Evolutionary conservation across 208 protist genomes (phyloP).

Genomic region (Endotrypanum monterogeii): DNA sequence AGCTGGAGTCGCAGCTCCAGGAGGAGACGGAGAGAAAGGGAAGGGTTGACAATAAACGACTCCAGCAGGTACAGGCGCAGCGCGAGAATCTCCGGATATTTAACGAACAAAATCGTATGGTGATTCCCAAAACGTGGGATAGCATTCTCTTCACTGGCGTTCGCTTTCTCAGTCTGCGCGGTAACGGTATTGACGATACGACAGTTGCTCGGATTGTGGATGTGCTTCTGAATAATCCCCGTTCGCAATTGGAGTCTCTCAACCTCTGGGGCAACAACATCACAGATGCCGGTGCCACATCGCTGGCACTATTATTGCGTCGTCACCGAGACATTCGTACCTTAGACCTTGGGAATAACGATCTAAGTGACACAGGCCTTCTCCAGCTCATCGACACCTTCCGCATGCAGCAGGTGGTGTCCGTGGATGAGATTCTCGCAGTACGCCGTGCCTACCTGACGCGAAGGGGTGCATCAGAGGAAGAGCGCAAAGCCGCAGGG

Average conservation of each 20-base stretch:
- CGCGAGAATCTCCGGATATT: conserved; percentile 60
- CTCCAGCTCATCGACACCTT: conserved; percentile 66
- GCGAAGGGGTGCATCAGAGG: conserved; percentile 49
- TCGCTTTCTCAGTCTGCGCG: conserved; percentile 75
- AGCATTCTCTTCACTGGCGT: conserved; percentile 77
- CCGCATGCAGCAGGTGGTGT: conserved; percentile 64
- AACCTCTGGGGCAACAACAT: conserved; percentile 91
- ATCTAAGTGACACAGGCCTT: conserved; percentile 71
- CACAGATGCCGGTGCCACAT: conserved; percentile 60
- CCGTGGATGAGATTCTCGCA: conserved; percentile 44
- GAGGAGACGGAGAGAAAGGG: conserved; percentile 84
- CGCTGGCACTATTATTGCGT: conserved; percentile 60
- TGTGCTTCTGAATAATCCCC: conserved; percentile 49
- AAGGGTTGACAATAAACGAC: conserved; percentile 81
- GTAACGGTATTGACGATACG: conserved; percentile 79
- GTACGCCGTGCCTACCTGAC: conserved; percentile 55
- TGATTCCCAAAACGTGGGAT: conserved; percentile 68
- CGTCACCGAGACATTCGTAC: conserved; percentile 61
- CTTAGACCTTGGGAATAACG: conserved; percentile 86
- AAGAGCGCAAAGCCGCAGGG: conserved; percentile 47
- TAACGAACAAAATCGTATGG: conserved; percentile 65
- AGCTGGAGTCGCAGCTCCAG: conserved; percentile 68
- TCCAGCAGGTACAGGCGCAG: conserved; percentile 74
- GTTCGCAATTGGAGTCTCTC: conserved; percentile 75
- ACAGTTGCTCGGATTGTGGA: conserved; percentile 45